phyloP scores from a whole-genome alignment of 139 green algal species.

The Ostreobium quekettii region DNA sequence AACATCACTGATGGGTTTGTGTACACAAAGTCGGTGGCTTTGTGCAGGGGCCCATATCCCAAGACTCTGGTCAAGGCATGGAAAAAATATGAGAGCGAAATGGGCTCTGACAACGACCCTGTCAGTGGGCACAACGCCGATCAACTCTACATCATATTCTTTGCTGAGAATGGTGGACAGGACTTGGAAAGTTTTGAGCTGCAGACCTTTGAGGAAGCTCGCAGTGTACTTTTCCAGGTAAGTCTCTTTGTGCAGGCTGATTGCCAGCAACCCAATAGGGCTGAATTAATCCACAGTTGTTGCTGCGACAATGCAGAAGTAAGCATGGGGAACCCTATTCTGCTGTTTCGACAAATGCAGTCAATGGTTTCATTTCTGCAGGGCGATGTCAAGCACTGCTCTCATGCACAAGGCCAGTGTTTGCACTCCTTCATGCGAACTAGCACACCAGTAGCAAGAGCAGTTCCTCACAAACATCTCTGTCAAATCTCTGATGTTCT shows the following conservation, averaged over 20 bases:
- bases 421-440: too few relatives aligned
- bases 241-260: slow-evolving; percentile 9
- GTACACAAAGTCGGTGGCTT: slow-evolving; percentile 49
- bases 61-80: slow-evolving; percentile 38
- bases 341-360: too few relatives aligned
- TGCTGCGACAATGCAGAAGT: too few relatives aligned
- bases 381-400: too few relatives aligned
- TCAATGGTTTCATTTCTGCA: too few relatives aligned
- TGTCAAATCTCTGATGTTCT: slow-evolving; percentile 12
- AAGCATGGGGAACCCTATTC: too few relatives aligned
- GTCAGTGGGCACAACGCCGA: slow-evolving; percentile 27
- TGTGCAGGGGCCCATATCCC: slow-evolving; percentile 42
- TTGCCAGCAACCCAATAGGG: too few relatives aligned
- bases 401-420: too few relatives aligned
- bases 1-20: slow-evolving; percentile 66
- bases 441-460: too few relatives aligned
- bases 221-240: slow-evolving; percentile 81
- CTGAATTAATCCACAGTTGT: too few relatives aligned
- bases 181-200: slow-evolving; percentile 84
- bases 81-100: slow-evolving; percentile 45
- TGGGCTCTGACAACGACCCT: slow-evolving; percentile 63
- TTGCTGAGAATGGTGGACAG: slow-evolving; percentile 59
- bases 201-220: slow-evolving; percentile 52
- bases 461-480: too few relatives aligned
- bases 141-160: slow-evolving; percentile 51